Conservation (phyloP, 2,329 filamentous ascomycete genomes). For the Graphilbum ipis-grandicollis region DNA sequence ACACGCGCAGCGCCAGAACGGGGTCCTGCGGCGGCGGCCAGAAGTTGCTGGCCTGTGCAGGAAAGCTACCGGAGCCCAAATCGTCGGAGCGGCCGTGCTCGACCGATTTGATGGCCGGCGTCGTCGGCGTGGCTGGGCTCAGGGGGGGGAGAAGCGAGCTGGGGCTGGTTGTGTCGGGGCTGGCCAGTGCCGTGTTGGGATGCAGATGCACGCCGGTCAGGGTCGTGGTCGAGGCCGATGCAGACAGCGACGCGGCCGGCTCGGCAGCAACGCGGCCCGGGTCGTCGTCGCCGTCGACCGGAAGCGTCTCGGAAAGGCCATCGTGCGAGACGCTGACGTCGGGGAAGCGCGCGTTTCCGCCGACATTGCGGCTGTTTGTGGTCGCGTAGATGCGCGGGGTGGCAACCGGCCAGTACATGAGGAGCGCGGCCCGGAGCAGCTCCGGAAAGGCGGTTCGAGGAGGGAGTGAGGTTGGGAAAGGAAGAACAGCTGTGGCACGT, state of each 20-base stretch:
- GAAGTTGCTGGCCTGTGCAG: no score
- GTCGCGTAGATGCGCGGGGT: slow-evolving; percentile 71
- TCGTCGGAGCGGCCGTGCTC: no score
- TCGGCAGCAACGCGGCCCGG: no score
- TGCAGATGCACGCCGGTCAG: neutral
- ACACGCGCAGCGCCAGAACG: slow-evolving; percentile 58
- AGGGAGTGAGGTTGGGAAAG: no score
- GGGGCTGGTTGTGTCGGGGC: neutral
- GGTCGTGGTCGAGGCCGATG: neutral
- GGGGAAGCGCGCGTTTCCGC: slow-evolving; percentile 16
- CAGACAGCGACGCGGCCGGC: no score
- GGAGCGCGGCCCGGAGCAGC: slow-evolving; percentile 16
- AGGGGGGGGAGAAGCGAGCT: neutral
- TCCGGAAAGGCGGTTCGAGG: no score
- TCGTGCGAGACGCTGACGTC: slow-evolving; percentile 40
- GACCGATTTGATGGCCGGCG: slow-evolving; percentile 40
- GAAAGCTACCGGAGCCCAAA: no score
- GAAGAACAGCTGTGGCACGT: no score
- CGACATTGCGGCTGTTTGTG: slow-evolving; percentile 45
- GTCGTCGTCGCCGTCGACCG: no score
- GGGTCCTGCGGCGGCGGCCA: slow-evolving; percentile 27
- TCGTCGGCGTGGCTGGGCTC: slow-evolving; percentile 30
- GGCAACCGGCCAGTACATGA: slow-evolving; percentile 86
- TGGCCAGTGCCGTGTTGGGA: no score
- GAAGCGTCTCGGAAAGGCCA: slow-evolving; percentile 24